These are phyloP conservation scores for Apophysomyces ossiformis DNA, from an alignment of 371 early-diverging fungal genomes.

Conservation along the genomic window DNA sequence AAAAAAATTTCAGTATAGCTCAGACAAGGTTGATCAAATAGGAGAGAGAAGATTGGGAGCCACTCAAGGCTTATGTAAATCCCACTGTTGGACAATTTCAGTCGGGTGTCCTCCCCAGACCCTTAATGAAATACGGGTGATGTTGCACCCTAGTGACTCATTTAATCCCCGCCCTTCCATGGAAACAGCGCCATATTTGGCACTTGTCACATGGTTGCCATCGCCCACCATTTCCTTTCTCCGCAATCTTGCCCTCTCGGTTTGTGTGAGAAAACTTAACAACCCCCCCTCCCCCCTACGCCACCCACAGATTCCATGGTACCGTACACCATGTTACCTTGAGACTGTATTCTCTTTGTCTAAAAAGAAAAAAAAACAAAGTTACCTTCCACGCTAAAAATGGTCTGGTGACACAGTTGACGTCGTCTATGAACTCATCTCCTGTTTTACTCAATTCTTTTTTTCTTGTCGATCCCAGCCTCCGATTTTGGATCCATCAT, in stretches of 20 bases:
- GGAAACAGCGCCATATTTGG: not conserved
- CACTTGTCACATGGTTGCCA: not conserved
- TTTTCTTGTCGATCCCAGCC: no score
- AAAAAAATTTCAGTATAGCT: no score
- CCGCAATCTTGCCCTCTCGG: not conserved
- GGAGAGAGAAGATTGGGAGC: not conserved
- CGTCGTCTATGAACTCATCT: no score
- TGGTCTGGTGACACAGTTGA: no score
- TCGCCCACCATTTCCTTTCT: not conserved
- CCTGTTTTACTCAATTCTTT: no score
- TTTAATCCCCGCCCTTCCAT: not conserved
- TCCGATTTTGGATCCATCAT: no score
- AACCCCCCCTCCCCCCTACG: no score
- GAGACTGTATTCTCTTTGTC: no score
- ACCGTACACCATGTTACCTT: no score
- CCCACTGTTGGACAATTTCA: not conserved
- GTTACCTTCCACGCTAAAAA: no score
- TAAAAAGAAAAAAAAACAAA: no score
- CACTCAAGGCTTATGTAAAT: constrained; percentile 7
- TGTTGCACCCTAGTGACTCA: not conserved
- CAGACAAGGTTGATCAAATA: constrained; percentile 9
- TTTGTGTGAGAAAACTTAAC: not conserved
- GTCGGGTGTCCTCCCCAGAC: not conserved
- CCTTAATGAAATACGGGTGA: not conserved
- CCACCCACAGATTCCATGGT: no score